Conservation (phyloP, 2,329 filamentous ascomycete genomes). For the Botryotinia convoluta region DNA sequence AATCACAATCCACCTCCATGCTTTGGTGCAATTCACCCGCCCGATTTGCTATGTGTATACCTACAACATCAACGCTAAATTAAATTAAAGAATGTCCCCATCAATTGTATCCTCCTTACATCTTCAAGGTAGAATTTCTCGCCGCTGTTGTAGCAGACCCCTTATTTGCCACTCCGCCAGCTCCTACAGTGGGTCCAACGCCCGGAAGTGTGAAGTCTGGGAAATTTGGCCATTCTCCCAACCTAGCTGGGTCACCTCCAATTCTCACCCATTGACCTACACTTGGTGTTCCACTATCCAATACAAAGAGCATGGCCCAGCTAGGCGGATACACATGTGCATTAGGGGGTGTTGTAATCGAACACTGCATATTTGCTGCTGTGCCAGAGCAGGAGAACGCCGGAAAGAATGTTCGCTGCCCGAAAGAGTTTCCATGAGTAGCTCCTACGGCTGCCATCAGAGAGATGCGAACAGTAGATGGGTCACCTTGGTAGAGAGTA, state of each 20-base stretch:
- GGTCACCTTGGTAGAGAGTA: neutral
- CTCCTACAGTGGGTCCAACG: constrained; percentile 10
- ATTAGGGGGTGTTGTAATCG: constrained; percentile 50
- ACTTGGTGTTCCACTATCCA: constrained; percentile 60
- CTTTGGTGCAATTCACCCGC: neutral
- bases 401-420: constrained; percentile 11
- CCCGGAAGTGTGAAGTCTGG: constrained; percentile 38
- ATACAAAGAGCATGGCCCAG: constrained; percentile 63
- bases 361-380: neutral
- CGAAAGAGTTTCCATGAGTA: constrained; percentile 16
- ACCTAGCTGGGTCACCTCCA: constrained; percentile 57
- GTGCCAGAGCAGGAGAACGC: constrained; percentile 9
- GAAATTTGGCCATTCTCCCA: constrained; percentile 62
- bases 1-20: neutral
- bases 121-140: neutral
- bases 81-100: too few relatives aligned
- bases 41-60: neutral
- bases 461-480: constrained; percentile 6
- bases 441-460: constrained; percentile 16
- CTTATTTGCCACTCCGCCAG: neutral
- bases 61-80: neutral
- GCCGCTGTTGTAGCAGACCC: neutral
- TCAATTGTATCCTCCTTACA: too few relatives aligned
- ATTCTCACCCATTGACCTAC: constrained; percentile 62
- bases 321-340: constrained; percentile 57